Percentiles rank a stretch among this genome's conserved stretches.
These are phyloP conservation scores for Scytalidium lignicola DNA, from an alignment of 2,329 filamentous ascomycete genomes.

Conservation along the genomic window DNA sequence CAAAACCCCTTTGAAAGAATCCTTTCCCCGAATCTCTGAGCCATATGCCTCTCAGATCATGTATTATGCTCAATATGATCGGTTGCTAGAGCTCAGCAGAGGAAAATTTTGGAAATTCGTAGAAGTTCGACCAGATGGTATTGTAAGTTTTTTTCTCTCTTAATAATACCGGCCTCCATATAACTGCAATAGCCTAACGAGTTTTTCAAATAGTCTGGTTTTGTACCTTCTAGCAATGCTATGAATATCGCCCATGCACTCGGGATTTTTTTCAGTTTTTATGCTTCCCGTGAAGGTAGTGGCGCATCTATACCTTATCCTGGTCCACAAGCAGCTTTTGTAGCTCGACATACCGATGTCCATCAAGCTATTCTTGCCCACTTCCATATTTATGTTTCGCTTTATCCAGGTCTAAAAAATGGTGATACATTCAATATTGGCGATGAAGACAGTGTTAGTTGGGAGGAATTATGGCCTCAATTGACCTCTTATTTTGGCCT, in stretches of 20 bases:
- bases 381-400: constrained; percentile 22
- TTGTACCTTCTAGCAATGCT: constrained; percentile 37
- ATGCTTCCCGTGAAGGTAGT: constrained; percentile 27
- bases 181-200: neutral
- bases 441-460: constrained; percentile 15
- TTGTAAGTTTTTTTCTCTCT: no score
- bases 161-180: no score
- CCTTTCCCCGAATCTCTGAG: constrained; percentile 33
- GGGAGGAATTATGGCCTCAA: constrained; percentile 16
- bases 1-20: constrained; percentile 32
- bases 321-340: constrained; percentile 27
- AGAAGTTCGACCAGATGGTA: constrained; percentile 37
- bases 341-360: constrained; percentile 27
- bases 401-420: constrained; percentile 11
- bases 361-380: constrained; percentile 23
- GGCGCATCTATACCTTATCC: constrained; percentile 30
- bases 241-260: constrained; percentile 37
- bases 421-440: constrained; percentile 22
- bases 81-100: constrained; percentile 28
- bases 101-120: constrained; percentile 38
- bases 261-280: constrained; percentile 31
- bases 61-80: constrained; percentile 39
- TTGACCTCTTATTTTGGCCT: constrained; percentile 20
- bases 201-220: constrained; percentile 23
- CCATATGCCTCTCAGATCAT: constrained; percentile 37